phyloP scores from a whole-genome alignment of 1,284 basidiomycete species.

The Malassezia furfur region DNA sequence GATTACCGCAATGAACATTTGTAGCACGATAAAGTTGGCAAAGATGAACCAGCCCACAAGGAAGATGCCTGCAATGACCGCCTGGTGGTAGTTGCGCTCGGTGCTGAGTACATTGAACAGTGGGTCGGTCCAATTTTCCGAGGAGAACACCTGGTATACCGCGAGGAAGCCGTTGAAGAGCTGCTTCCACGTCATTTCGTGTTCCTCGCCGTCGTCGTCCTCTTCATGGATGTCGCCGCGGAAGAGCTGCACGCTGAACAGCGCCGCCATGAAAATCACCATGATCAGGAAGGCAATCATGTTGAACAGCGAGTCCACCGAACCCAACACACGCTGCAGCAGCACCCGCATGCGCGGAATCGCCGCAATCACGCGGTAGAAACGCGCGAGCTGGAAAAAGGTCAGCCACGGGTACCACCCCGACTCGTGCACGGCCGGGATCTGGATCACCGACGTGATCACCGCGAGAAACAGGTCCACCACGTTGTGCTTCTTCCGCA shows the following conservation, averaged over 20 bases:
- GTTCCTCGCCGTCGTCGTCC: conserved; percentile 34
- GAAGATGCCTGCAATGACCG: conserved; percentile 66
- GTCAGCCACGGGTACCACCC: conserved; percentile 79
- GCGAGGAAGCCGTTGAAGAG: conserved; percentile 79
- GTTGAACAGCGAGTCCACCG: conserved; percentile 80
- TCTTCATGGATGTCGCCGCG: conserved; percentile 64
- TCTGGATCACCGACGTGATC: conserved; percentile 70
- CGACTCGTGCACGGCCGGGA: conserved; percentile 63
- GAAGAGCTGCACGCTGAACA: conserved; percentile 63
- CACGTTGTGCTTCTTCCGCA: conserved; percentile 60
- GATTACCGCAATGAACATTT: conserved; percentile 98
- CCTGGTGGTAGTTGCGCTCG: conserved; percentile 63
- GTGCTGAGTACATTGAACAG: conserved; percentile 64
- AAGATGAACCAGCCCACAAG: conserved; percentile 80
- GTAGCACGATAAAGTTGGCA: conserved; percentile 86
- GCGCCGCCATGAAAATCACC: conserved; percentile 75
- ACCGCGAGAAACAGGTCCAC: conserved; percentile 75
- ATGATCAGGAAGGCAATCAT: conserved; percentile 87
- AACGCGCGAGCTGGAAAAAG: conserved; percentile 74
- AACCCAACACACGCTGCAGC: conserved; percentile 67
- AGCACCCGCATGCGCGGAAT: conserved; percentile 64
- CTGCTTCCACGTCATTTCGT: conserved; percentile 72
- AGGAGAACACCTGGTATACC: conserved; percentile 83
- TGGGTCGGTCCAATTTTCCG: conserved; percentile 84
- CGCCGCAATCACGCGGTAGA: conserved; percentile 85